Percentiles rank a stretch among this genome's conserved stretches.
Evolutionary conservation across 805 yeast genomes (phyloP).

Genomic region (Hanseniaspora guilliermondii): DNA sequence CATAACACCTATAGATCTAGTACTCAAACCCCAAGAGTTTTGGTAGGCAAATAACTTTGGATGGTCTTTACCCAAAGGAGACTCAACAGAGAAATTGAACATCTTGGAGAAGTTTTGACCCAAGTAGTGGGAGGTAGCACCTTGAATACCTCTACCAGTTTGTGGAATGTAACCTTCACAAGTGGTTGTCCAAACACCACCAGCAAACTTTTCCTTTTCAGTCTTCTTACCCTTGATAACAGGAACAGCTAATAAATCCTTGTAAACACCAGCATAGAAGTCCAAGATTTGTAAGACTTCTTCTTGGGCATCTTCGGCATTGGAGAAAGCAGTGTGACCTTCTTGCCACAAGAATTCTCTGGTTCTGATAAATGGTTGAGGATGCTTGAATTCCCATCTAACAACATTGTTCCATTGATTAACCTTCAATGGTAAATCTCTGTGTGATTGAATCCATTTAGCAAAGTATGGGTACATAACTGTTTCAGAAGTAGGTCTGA

Average conservation of each 20-base stretch:
- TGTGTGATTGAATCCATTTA: constrained; percentile 96
- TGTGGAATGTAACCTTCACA: constrained; percentile 95
- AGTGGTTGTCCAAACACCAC: constrained; percentile 91
- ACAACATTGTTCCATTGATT: constrained; percentile 99
- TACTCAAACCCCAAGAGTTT: constrained; percentile 98
- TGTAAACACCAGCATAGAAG: constrained; percentile 71
- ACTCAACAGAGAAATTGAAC: constrained; percentile 92
- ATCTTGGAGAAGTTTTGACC: constrained; percentile 98
- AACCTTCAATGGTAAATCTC: constrained; percentile 90
- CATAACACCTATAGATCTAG: constrained; percentile 99
- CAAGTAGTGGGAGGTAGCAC: constrained; percentile 94
- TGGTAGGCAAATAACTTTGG: constrained; percentile 85
- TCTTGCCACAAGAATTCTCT: constrained; percentile 99
- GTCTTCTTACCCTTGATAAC: constrained; percentile 91
- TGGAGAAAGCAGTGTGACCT: constrained; percentile 96
- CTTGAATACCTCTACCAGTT: constrained; percentile 99
- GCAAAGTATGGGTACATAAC: constrained; percentile 99
- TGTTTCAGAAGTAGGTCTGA: constrained; percentile 98
- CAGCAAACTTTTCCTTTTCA: constrained; percentile 96
- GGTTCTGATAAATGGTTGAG: constrained; percentile 97
- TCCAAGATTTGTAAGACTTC: constrained; percentile 83
- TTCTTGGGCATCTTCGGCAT: constrained; percentile 61
- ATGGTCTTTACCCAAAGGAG: constrained; percentile 80
- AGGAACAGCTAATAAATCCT: constrained; percentile 92
- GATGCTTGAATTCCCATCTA: constrained; percentile 99